Evolutionary conservation across 139 green algal genomes (phyloP).

Genomic region (Coelastrella sp.): DNA sequence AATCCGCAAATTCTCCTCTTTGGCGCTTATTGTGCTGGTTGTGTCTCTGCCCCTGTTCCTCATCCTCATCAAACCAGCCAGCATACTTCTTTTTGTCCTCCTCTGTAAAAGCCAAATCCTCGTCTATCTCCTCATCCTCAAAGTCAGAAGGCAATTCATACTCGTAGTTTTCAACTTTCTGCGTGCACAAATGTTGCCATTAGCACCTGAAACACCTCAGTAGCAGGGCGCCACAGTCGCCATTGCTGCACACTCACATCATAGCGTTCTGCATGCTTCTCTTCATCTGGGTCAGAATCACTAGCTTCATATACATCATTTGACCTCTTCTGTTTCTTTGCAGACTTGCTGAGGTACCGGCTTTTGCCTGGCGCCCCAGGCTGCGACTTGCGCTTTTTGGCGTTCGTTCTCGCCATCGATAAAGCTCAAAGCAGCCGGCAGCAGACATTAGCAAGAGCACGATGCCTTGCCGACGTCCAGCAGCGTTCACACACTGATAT

Average conservation of each 20-base stretch:
- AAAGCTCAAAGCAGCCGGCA: not conserved
- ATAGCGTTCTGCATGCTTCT: conserved; percentile 61
- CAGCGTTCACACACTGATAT: not conserved
- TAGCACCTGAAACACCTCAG: not conserved
- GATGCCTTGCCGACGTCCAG: not conserved
- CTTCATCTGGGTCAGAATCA: conserved; percentile 69
- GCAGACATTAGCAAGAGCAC: not conserved
- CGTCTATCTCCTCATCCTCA: conserved; percentile 97
- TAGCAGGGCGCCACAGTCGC: not conserved
- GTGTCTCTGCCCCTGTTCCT: conserved; percentile 50
- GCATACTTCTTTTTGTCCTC: conserved; percentile 89
- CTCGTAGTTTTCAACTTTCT: conserved; percentile 90
- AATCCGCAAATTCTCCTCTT: conserved; percentile 54
- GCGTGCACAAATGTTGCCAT: conserved; percentile 39
- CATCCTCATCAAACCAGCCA: conserved; percentile 71
- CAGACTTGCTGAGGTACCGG: conserved; percentile 18
- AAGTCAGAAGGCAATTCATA: conserved; percentile 92
- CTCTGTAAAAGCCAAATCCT: conserved; percentile 92
- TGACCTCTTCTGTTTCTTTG: conserved; percentile 36
- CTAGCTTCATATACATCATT: conserved; percentile 74
- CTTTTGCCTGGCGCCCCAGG: not conserved
- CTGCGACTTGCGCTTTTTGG: conserved; percentile 36
- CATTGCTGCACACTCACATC: conserved; percentile 60
- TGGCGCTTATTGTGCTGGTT: not conserved
- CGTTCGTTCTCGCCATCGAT: conserved; percentile 17